Evolutionary conservation across 805 yeast genomes (phyloP), one percentile per base, ranked within the genome.

Genomic region (Kodamaea neixiangensis): DNA sequence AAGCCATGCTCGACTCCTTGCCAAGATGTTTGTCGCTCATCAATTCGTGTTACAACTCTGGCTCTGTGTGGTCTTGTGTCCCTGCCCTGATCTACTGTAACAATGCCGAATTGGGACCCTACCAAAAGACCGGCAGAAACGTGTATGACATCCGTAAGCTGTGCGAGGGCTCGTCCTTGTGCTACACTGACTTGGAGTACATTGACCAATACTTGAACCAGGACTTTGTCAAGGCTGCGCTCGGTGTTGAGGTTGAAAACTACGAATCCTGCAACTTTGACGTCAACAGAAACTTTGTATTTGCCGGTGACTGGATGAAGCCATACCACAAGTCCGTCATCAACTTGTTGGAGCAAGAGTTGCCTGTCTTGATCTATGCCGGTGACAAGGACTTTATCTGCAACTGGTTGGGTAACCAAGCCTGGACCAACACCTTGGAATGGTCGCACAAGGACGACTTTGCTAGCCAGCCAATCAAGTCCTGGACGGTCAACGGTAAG

Each of bases 381-480:
- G 97, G 97, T 63, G 96, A 90, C 67, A 88, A 90, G 69, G 97
- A 90, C 68, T 90, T 80, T 68, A 89, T 90, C 63, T 90, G 97
- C 72, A 90, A 90, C 74, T 90, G 97, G 94, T 76, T 90, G 57
- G 97, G 97, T 58, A 88, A 89, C 71, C 82, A 81, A 58, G 94
- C 88, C 11, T 89, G 96, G 94, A 72, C 91, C 13, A 78, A 86
- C 63, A 76, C 68, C 55, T 73, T 89, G 55, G 80, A 76, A 54
- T 89, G 94, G 93, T 68, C 78, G 34, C 80, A 84, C 38, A 71
- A 75, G 29, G 75, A 71, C 3, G 66, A 75, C 43, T 87, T 79
- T 63, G 67, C 71, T 39, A 59, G 61, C 13, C 72, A 69, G 49
- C 72, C 75, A 33, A 55, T 76, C 54, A 68, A 62, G 54, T 67